Base-by-base conservation (phyloP, 805 yeast genomes). In the Zygosaccharomyces bailii region DNA sequence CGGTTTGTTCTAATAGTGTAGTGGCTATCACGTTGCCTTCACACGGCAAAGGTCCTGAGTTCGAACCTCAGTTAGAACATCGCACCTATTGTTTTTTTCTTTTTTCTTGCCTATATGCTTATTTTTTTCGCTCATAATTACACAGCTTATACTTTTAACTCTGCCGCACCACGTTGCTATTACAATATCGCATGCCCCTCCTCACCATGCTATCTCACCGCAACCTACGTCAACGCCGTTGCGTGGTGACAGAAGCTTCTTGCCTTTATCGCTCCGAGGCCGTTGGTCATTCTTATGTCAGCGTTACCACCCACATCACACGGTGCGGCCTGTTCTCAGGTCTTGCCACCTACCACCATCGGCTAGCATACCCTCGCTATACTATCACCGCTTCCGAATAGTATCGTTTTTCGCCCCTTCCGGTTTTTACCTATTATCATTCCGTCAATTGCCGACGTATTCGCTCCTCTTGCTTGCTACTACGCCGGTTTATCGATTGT, bases 1-100 rank as follows among this genome's bases (percentile, higher is more conserved):
- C n/a, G n/a, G n/a, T n/a, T n/a, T 7, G 67, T 57, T 61, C 61
- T 55, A 55, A 58, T 61, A 59, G 67, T 63, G 66, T 63, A 63
- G 67, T 52, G 67, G 67, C 59, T 57, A 63, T 63, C 66, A 63
- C 67, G 66, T 63, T 61, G 58, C 65, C 65, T 61, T 63, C 66
- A 63, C 66, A 61, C 67, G 65, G 66, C 60, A 60, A 62, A 63
- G 67, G 67, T 63, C 66, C 65, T 54, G 68, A 56, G 68, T 63
- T 63, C 68, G 65, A 63, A 49, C 68, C 68, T 57, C 67, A 54
- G 66, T 57, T 57, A 49, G 62, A 60, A 58, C 66, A 61, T 35
- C 35, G 18, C 9, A 40, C 39, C 45, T 46, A 34, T 45, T 49
- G 23, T 34, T 42, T 34, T 42, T 25, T 17, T 11, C 23, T 23